Evolutionary conservation across 768 basidiomycete genomes (phyloP), one percentile per base, ranked within the genome.

Genomic region (Collybiopsis luxurians): DNA sequence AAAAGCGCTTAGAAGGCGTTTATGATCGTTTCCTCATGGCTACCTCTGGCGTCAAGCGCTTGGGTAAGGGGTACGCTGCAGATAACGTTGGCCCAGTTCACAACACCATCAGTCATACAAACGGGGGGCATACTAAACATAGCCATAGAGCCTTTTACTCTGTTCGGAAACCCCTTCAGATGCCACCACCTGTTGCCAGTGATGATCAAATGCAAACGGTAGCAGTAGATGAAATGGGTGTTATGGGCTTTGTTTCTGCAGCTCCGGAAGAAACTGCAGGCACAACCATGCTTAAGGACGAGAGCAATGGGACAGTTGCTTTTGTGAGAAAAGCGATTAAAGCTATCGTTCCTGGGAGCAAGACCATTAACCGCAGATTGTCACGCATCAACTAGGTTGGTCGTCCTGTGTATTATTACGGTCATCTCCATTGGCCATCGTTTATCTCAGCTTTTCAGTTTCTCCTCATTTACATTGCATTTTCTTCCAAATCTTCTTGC

Each of bases 1-100:
- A 74, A 57, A 84, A 79, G 40, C 82, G 79, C 45, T 64, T 89
- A 26, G 90, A 92, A 72, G 82, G 82, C 55, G 86, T 88, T 17
- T 93, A 92, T 59, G 91, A 93, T 61, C 83, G 87, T 40, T 87
- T 92, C 74, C 75, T 92, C 27, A 89, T 91, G 87, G 86, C 89
- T 11, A 89, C 88, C 1, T 82, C 85, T 1, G 87, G 87, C 26
- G 90, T 93, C 39, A 91, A 86, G 65, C 87, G 90, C 27, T 72
- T 88, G 7, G 91, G 91, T 3, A 85, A 83, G 64, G 90, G 91
- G 6, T 92, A 92, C 63, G 88, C 92, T 69, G 91, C 89, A 2
- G 82, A 89, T 52, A 81, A 80, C 60, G 54, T 71, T 52, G 79
- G 74, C 23, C 76, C 82, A 2, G 64, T 78, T 39, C 68, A 68